Evolutionary conservation across 2,329 filamentous ascomycete species (phyloP).

Genomic region (Colletotrichum kahawae): DNA sequence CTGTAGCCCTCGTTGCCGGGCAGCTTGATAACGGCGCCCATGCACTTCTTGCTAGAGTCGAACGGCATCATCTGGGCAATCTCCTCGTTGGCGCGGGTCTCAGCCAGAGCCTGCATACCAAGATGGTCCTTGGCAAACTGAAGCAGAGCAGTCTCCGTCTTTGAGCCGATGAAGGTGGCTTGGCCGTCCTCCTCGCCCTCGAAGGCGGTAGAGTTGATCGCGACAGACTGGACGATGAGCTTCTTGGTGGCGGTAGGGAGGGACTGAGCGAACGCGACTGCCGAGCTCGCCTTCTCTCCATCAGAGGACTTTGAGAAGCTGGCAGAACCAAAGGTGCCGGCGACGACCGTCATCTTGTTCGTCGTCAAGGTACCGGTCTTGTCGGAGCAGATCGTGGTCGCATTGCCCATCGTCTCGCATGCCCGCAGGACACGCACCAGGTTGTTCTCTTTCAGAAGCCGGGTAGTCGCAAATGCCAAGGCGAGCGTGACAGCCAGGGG

Average conservation of each 20-base stretch:
- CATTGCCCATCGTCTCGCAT: constrained; percentile 76
- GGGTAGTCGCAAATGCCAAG: constrained; percentile 71
- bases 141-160: constrained; percentile 61
- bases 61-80: constrained; percentile 57
- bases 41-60: constrained; percentile 60
- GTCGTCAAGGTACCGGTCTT: constrained; percentile 71
- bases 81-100: constrained; percentile 51
- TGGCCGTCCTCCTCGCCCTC: constrained; percentile 53
- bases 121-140: constrained; percentile 55
- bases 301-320: constrained; percentile 37
- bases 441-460: constrained; percentile 75
- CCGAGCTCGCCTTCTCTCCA: constrained; percentile 27
- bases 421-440: constrained; percentile 70
- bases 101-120: constrained; percentile 50
- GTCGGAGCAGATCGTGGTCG: constrained; percentile 78
- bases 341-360: constrained; percentile 78
- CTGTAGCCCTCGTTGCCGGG: constrained; percentile 47
- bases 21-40: constrained; percentile 60
- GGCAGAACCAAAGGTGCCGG: constrained; percentile 63
- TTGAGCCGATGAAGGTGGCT: constrained; percentile 57
- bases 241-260: constrained; percentile 32
- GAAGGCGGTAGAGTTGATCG: constrained; percentile 65
- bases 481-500: constrained; percentile 72
- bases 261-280: constrained; percentile 24
- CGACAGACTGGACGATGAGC: constrained; percentile 46